Base-by-base conservation (phyloP, 73 alveolate species). In the Paraurostyla sp. region DNA sequence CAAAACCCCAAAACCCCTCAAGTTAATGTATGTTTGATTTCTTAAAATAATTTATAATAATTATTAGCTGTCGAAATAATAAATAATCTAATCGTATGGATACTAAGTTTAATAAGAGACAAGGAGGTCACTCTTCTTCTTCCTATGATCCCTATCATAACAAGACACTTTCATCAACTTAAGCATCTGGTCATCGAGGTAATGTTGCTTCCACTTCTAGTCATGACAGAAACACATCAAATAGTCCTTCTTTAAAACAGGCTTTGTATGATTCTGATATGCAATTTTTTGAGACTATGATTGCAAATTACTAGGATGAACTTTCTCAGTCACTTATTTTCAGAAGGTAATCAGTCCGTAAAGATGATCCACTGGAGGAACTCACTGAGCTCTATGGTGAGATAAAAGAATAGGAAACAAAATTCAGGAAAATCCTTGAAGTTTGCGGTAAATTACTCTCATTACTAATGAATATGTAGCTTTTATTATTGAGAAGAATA, bases 311-410 rank as follows among this genome's bases (percentile, higher is more conserved):
- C 30, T 49, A 75, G 25, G 57, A 75, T 7, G 87, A 75, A 30
- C 87, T 75, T 30, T 46, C 43, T 11, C 33, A 22, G 33, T 33
- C 87, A 6, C 52, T 75, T 2, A 43, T 75, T n/a, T 6, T 36
- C 49, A 43, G 73, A 51, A 46, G 87, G 41, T 16, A 75, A 35
- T 6, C 11, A 6, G 33, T 75, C 16, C 4, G 54, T 18, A 75
- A 75, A 30, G 48, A 75, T 15, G 73, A 75, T 30, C 87, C 87
- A 7, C 49, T 75, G 3, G 87, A 75, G 48, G 87, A 75, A 33
- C 9, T 75, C 4, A 15, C 29, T 29, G 87, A 75, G 18, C 11
- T 75, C 3, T 75, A 49, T 49, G 50, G 43, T 15, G 87, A 75
- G 30, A 49, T 75, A 9, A 75, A 75, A 29, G 30, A 46, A 7